These are phyloP conservation scores for Aspergillus alliaceus DNA, from an alignment of 2,329 filamentous ascomycete species.

Conservation along the genomic window DNA sequence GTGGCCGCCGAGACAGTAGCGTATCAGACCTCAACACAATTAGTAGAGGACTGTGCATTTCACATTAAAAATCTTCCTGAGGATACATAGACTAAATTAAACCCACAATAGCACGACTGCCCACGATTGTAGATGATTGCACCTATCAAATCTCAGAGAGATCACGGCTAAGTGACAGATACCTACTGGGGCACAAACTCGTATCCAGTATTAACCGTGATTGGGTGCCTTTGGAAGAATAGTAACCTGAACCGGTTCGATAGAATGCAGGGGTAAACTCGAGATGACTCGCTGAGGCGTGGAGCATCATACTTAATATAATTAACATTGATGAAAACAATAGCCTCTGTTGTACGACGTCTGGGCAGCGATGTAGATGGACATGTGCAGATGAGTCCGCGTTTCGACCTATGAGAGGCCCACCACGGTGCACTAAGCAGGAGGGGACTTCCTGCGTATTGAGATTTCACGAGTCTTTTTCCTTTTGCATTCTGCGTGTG, in stretches of 20 bases:
- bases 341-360: conserved; percentile 1
- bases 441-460: not conserved
- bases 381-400: not conserved
- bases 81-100: not conserved
- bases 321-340: not conserved
- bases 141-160: conserved; percentile 1
- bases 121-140: not conserved
- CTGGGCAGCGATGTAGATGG: not conserved
- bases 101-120: not conserved
- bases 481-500: not conserved
- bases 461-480: not conserved
- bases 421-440: not conserved
- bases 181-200: conserved; percentile 4
- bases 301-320: not conserved
- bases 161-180: not conserved
- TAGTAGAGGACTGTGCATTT: not conserved
- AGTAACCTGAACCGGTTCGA: conserved; percentile 1
- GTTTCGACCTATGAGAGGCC: not conserved
- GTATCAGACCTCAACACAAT: not conserved
- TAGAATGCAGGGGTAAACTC: conserved; percentile 7
- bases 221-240: not conserved
- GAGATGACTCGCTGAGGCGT: not conserved
- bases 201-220: conserved; percentile 6
- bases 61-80: not conserved
- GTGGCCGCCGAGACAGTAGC: not conserved